phyloP scores from a whole-genome alignment of 306 rosid species.

The Vigna trinervia region DNA sequence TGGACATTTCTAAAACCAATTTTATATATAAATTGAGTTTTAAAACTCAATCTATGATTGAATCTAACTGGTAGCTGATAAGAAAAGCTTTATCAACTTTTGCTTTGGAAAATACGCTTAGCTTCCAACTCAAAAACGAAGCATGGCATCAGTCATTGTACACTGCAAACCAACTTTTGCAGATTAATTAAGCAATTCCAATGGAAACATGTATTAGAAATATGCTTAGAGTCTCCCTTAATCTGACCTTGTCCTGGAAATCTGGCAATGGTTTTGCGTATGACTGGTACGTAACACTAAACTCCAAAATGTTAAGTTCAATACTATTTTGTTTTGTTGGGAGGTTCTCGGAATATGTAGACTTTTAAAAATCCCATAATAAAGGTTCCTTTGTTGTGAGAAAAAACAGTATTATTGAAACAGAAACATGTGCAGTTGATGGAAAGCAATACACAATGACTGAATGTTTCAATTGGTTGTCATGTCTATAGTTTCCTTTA shows the following conservation, averaged over 20 bases:
- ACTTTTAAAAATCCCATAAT: not conserved
- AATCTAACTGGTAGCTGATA: too few relatives aligned
- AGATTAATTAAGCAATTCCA: too few relatives aligned
- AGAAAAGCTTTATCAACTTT: too few relatives aligned
- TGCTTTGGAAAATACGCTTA: too few relatives aligned
- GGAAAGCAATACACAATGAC: not conserved
- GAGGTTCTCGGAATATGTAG: not conserved
- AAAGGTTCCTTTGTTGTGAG: not conserved
- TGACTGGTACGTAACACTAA: not conserved
- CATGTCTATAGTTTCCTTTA: not conserved
- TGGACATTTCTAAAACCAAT: too few relatives aligned
- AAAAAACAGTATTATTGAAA: not conserved
- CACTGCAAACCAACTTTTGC: not conserved
- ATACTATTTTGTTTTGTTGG: not conserved
- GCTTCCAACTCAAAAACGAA: not conserved
- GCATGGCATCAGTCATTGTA: not conserved
- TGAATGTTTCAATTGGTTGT: not conserved
- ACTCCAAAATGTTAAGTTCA: not conserved
- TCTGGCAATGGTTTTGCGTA: not conserved
- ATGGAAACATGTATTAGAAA: not conserved
- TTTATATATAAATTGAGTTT: too few relatives aligned
- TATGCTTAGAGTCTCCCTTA: not conserved
- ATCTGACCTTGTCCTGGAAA: not conserved
- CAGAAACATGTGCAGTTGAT: not conserved
- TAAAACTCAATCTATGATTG: too few relatives aligned